Conservation (phyloP, 2,329 filamentous ascomycete genomes). For the Monosporascus sp. region DNA sequence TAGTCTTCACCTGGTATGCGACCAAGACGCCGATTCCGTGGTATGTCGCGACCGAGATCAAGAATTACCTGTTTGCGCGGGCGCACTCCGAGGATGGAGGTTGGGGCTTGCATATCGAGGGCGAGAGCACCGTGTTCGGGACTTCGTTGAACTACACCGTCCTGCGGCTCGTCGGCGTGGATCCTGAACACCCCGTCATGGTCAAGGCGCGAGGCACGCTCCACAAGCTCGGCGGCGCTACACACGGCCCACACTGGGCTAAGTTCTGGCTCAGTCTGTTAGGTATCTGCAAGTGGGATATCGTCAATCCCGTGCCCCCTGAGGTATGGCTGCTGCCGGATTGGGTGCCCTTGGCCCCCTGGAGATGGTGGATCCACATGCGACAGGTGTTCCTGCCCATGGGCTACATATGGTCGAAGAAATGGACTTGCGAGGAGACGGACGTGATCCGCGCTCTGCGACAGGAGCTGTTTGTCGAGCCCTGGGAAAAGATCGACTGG, state of each 20-base stretch:
- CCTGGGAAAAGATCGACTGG: conserved; percentile 76
- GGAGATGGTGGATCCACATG: conserved; percentile 98
- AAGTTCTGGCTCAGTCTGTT: conserved; percentile 92
- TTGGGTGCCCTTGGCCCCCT: conserved; percentile 84
- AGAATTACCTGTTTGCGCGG: conserved; percentile 82
- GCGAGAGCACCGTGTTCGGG: conserved; percentile 85
- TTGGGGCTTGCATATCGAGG: conserved; percentile 95
- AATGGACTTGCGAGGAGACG: conserved; percentile 72
- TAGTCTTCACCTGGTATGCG: conserved; percentile 82
- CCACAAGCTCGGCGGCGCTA: conserved; percentile 79
- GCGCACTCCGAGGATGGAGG: conserved; percentile 87
- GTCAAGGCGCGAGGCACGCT: conserved; percentile 76
- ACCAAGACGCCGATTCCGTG: conserved; percentile 82
- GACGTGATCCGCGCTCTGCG: conserved; percentile 67
- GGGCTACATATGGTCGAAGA: conserved; percentile 82
- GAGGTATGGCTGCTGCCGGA: conserved; percentile 92
- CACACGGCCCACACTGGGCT: conserved; percentile 86
- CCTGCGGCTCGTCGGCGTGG: conserved; percentile 75
- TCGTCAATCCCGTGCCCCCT: conserved; percentile 89
- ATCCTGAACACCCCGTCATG: conserved; percentile 78
- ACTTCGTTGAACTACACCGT: conserved; percentile 82
- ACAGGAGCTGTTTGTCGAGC: conserved; percentile 76
- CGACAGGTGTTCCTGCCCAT: conserved; percentile 94
- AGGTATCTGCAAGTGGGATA: conserved; percentile 80
- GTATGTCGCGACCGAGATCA: conserved; percentile 80